A percentile compares a stretch with the other conserved stretches of the same genome.
Conservation (phyloP, 306 rosid species). For the Cicer judaicum region DNA sequence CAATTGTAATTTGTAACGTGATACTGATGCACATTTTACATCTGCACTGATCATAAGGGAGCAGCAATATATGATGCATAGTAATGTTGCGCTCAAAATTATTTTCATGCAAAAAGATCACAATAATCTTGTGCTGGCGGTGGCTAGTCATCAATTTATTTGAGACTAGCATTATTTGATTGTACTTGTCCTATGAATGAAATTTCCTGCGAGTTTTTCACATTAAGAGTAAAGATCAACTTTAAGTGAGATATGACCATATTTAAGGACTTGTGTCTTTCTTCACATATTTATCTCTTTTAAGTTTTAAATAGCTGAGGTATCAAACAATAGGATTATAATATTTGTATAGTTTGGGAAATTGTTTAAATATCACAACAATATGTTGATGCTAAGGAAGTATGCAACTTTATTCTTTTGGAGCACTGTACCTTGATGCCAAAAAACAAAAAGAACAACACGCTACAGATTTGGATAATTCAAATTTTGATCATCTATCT, state of each 20-base stretch:
- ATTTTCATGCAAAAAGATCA: slow-evolving; percentile 23
- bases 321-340: no score
- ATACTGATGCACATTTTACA: slow-evolving; percentile 49
- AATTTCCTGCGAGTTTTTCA: no score
- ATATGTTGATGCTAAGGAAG: neutral
- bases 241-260: no score
- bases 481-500: neutral
- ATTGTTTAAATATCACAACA: no score
- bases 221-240: no score
- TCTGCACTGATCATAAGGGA: slow-evolving; percentile 46
- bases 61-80: slow-evolving; percentile 29
- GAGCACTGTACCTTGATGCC: slow-evolving; percentile 1
- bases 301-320: no score
- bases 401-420: slow-evolving; percentile 32
- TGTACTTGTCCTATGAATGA: neutral
- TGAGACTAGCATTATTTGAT: neutral
- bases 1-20: slow-evolving; percentile 20
- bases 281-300: no score
- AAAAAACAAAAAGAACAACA: slow-evolving; percentile 29
- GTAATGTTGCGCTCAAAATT: slow-evolving; percentile 18
- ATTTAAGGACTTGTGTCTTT: no score
- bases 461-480: neutral
- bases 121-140: neutral
- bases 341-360: no score
- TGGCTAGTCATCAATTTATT: neutral